Evolutionary conservation across 176 grass and related monocot species (phyloP), one percentile per base, ranked within the genome.

Genomic region (Avena eriantha): DNA sequence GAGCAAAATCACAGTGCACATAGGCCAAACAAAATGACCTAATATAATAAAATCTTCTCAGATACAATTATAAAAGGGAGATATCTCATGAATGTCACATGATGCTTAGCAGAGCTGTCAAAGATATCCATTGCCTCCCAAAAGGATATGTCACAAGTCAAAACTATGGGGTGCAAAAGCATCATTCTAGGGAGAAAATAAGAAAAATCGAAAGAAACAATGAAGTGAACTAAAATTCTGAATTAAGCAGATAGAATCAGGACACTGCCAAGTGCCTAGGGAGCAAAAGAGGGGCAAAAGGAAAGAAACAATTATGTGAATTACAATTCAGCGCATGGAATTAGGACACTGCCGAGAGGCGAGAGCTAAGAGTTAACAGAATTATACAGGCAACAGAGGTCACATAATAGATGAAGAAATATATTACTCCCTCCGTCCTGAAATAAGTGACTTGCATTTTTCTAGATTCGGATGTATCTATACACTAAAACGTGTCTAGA

Each of bases 341-440:
- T 67, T 67, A 67, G 29, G 29, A 67, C 29, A 14, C 60, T 64
- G 18, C 26, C 36, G 29, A 29, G 29, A 29, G 29, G 29, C 29
- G 56, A 18, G 18, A 3, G 4, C 24, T 31, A 53, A 53, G 10
- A 14, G 39, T 54, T 34, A 36, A 11, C 51, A 70, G 19, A 41
- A 83, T 60, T 68, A 76, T 35, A 88, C 6, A 60, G 31, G 22
- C 36, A 83, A 69, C 43, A 22, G 9, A 82, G 50, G 69, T 81
- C 50, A 81, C 31, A 67, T 3, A 80, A 84, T 14, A 80, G 5
- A 29, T 4, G 11, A 69, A 4, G 12, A 80, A 80, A 80, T 35
- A 73, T 59, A 66, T 76, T 57, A 72, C 29, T 29, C n/a, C n/a
- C n/a, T n/a, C n/a, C n/a, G n/a, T n/a, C n/a, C n/a, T n/a, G n/a